Evolutionary conservation across 1,284 basidiomycete species (phyloP), one percentile per base, ranked within the genome.

Genomic region (Lignosus rhinocerotis): DNA sequence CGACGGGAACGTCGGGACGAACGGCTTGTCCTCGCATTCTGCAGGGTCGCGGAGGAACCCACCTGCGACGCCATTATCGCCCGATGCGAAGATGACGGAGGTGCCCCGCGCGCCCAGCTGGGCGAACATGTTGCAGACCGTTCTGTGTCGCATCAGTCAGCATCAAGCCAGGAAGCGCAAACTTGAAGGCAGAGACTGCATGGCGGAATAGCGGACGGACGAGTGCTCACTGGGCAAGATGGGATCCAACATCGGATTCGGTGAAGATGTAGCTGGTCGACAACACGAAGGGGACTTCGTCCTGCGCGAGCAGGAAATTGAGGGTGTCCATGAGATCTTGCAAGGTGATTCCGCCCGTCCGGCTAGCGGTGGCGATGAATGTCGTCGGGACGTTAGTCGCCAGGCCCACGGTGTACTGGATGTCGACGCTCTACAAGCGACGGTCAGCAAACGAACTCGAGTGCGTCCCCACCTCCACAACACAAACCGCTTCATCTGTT

Each of bases 21-120:
- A 90, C 38, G 66, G 70, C 2, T 74, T 78, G 48, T 62, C 74
- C 12, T 78, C 78, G 78, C 12, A 73, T 79, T n/a, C 80, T 7
- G 42, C 50, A 17, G 50, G 38, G 82, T 82, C 77, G 64, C 88
- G 87, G 14, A 80, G 81, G 14, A 79, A 76, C 0, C 73, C 32
- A 55, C 80, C 67, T 6, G 85, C 87, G 8, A 88, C 88, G 51
- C 88, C 88, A 12, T 68, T 69, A 62, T 91, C 88, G 16, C 88
- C 88, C 54, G 83, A 84, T 8, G 81, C 75, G 67, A 86, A 87
- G 53, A 86, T 60, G 42, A 89, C 61, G 7, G 84, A 82, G 12
- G 83, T 75, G 39, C 89, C 88, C 8, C 85, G 79, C 17, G 76
- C 79, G 33, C 86, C 82, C n/a, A 89, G 75, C 63, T 85, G 80